A percentile compares a stretch with the other conserved stretches of the same genome.
Conservation (phyloP, 495 filamentous ascomycete species). For the Bacidia gigantensis region DNA sequence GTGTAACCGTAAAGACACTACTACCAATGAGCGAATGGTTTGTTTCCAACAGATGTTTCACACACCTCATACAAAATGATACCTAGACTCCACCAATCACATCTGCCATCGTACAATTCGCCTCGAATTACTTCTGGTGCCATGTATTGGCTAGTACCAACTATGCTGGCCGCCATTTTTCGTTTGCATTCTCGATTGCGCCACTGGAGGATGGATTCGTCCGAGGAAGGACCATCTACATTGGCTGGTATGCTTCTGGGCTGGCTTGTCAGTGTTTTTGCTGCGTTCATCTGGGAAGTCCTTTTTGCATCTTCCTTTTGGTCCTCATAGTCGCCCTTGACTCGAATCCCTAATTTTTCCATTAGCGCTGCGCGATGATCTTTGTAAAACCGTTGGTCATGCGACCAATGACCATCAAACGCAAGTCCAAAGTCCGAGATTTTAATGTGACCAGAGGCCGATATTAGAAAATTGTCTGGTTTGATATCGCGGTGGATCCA, state of each 20-base stretch:
- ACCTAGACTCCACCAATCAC: slow-evolving; percentile 94
- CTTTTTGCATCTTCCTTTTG: slow-evolving; percentile 38
- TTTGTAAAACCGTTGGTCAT: slow-evolving; percentile 73
- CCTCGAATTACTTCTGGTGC: slow-evolving; percentile 84
- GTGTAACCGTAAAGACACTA: slow-evolving; percentile 82
- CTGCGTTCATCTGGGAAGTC: slow-evolving; percentile 33
- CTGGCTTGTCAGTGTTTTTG: too few species aligned
- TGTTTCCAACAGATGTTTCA: not conserved
- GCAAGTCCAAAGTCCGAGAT: slow-evolving; percentile 92
- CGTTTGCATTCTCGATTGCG: slow-evolving; percentile 63
- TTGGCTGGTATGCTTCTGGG: slow-evolving; percentile 20
- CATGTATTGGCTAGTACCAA: slow-evolving; percentile 97
- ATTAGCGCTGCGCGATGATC: slow-evolving; percentile 67
- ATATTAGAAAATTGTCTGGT: slow-evolving; percentile 91
- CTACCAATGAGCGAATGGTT: not conserved
- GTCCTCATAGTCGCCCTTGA: slow-evolving; percentile 66
- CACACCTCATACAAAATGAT: slow-evolving; percentile 76
- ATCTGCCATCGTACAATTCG: slow-evolving; percentile 74
- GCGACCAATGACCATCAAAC: slow-evolving; percentile 89
- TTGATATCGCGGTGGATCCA: slow-evolving; percentile 96
- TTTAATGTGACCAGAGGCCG: slow-evolving; percentile 75
- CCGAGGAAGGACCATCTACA: slow-evolving; percentile 18
- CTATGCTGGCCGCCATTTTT: slow-evolving; percentile 66
- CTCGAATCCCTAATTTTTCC: slow-evolving; percentile 54
- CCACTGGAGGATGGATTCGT: slow-evolving; percentile 56